Evolutionary conservation across 225 moss, liverwort and hornwort species (phyloP).

Genomic region (Sphagnum contortum): DNA sequence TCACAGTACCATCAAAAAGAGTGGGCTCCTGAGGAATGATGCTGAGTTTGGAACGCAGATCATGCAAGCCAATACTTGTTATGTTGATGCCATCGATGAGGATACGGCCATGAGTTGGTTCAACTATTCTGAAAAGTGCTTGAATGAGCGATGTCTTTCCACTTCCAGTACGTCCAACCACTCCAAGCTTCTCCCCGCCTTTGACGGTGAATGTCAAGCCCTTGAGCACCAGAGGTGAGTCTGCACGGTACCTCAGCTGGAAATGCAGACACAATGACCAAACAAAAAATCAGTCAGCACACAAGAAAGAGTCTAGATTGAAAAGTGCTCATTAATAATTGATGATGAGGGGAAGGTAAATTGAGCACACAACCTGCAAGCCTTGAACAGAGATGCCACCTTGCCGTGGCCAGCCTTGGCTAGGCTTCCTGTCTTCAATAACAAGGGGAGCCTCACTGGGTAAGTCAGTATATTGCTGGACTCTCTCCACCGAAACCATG

Average conservation of each 20-base stretch:
- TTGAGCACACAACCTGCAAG: constrained; percentile 24
- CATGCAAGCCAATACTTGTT: constrained; percentile 22
- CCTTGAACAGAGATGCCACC: constrained; percentile 30
- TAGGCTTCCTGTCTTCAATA: constrained; percentile 20
- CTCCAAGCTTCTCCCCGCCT: constrained; percentile 36
- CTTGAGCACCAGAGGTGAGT: constrained; percentile 23
- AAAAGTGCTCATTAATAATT: too few species aligned
- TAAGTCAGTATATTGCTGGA: constrained; percentile 26
- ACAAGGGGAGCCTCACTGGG: constrained; percentile 26
- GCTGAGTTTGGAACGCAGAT: constrained; percentile 31
- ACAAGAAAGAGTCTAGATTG: too few species aligned
- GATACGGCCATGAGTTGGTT: constrained; percentile 27
- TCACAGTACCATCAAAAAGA: constrained; percentile 29
- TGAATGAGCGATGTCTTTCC: constrained; percentile 28
- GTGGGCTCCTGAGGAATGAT: constrained; percentile 33
- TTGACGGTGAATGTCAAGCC: constrained; percentile 21
- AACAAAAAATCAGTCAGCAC: not conserved
- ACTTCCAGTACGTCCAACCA: constrained; percentile 29
- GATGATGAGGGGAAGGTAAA: not conserved
- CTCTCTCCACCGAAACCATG: constrained; percentile 39
- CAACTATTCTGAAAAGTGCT: constrained; percentile 30
- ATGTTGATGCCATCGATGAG: constrained; percentile 32
- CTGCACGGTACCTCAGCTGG: constrained; percentile 30
- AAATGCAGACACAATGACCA: not conserved
- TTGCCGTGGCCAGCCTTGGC: constrained; percentile 27